Percentiles rank a stretch among this genome's conserved stretches.
phyloP scores from a whole-genome alignment of 2,329 filamentous ascomycete species.

The Diaporthe destruens region DNA sequence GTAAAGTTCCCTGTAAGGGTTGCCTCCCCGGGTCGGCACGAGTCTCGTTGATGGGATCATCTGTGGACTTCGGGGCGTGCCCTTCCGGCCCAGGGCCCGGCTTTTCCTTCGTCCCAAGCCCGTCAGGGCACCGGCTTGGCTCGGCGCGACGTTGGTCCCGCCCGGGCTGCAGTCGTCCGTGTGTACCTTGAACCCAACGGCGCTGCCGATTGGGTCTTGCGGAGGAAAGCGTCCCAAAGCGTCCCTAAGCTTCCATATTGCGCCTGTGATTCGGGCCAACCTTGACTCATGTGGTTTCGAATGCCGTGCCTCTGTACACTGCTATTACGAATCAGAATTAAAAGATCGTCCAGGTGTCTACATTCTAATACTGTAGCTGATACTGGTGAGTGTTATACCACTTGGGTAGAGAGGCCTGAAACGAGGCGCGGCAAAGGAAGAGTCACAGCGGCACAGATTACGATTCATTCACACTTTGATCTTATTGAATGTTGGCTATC shows the following conservation, averaged over 20 bases:
- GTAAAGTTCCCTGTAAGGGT: not conserved
- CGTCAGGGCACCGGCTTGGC: constrained; percentile 15
- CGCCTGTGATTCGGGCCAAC: not conserved
- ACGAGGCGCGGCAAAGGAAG: too few species aligned
- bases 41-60: not conserved
- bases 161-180: not conserved
- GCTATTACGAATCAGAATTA: not conserved
- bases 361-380: not conserved
- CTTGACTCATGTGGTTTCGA: not conserved
- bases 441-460: too few species aligned
- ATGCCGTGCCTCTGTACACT: not conserved
- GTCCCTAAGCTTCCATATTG: not conserved
- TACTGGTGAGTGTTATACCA: not conserved
- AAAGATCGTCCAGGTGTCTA: too few species aligned
- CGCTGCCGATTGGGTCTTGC: not conserved
- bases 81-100: constrained; percentile 8
- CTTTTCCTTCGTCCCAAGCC: not conserved
- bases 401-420: not conserved
- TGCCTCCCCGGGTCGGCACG: not conserved
- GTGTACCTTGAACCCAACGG: not conserved
- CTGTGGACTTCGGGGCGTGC: not conserved
- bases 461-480: not conserved
- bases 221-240: constrained; percentile 12
- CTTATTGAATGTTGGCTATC: not conserved
- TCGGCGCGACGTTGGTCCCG: constrained; percentile 1